Conservation (phyloP, 805 yeast species). For the Ogataea nakhonphanomensis region DNA sequence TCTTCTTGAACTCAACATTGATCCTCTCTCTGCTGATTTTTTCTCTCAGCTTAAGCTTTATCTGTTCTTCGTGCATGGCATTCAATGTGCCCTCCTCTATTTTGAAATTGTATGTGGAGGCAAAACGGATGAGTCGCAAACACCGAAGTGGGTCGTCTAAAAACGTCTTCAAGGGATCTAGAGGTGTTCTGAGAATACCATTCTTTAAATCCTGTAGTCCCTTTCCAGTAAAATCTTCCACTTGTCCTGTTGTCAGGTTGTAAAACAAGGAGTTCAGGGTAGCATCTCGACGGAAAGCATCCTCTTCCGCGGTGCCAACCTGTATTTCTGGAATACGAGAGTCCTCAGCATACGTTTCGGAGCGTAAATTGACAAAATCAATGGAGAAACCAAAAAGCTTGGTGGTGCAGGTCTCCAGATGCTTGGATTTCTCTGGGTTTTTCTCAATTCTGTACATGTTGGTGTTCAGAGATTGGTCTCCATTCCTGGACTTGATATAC, state of each 20-base stretch:
- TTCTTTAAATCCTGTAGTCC: conserved; percentile 70
- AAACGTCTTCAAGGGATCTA: conserved; percentile 81
- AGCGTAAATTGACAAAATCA: conserved; percentile 89
- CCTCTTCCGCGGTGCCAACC: conserved; percentile 89
- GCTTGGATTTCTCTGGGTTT: conserved; percentile 95
- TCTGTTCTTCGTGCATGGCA: conserved; percentile 61
- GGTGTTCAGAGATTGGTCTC: conserved; percentile 16
- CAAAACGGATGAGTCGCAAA: conserved; percentile 80
- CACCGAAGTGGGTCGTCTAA: conserved; percentile 93
- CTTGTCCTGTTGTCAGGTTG: conserved; percentile 60
- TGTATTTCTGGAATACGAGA: conserved; percentile 81
- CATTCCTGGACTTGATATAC: conserved; percentile 38
- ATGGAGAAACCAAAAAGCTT: conserved; percentile 78
- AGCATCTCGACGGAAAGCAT: conserved; percentile 92
- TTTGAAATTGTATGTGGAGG: conserved; percentile 67
- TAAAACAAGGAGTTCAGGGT: conserved; percentile 90
- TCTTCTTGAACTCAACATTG: conserved; percentile 80
- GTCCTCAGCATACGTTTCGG: conserved; percentile 78
- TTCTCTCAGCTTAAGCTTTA: conserved; percentile 54
- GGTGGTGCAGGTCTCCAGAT: conserved; percentile 94
- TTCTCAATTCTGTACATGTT: conserved; percentile 78
- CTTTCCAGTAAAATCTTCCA: conserved; percentile 80
- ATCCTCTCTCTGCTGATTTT: conserved; percentile 90
- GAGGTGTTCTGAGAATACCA: conserved; percentile 83
- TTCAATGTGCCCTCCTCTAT: conserved; percentile 55